These are phyloP conservation scores for Stagonosporopsis rhizophila DNA, from an alignment of 2,329 filamentous ascomycete genomes.

Conservation along the genomic window DNA sequence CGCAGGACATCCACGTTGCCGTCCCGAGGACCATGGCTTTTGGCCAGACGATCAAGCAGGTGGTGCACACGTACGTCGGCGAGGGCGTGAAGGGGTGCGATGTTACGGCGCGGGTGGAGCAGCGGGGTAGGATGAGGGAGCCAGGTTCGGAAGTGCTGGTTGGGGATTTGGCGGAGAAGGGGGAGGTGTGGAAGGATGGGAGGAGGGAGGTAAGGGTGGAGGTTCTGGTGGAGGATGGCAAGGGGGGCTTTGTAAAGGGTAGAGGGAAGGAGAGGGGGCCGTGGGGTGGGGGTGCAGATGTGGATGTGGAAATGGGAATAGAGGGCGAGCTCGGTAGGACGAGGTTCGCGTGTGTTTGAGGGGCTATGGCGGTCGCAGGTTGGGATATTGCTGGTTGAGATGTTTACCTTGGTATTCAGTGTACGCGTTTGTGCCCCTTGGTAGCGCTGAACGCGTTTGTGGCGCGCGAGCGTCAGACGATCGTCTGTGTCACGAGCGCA, in stretches of 20 bases:
- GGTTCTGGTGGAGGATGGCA: not conserved
- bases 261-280: not conserved
- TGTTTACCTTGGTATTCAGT: not conserved
- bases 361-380: not conserved
- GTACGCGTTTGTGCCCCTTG: not conserved
- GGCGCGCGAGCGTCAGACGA: conserved; percentile 3
- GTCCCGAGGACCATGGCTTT: not conserved
- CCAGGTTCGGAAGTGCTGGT: not conserved
- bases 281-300: not conserved
- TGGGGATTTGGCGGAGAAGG: not conserved
- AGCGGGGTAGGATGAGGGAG: conserved; percentile 2
- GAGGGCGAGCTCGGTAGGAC: conserved; percentile 2
- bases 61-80: not conserved
- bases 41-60: not conserved
- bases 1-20: not conserved
- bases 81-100: not conserved
- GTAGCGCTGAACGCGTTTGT: not conserved
- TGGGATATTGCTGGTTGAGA: not conserved
- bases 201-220: not conserved
- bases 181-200: not conserved
- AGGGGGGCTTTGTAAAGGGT: not conserved
- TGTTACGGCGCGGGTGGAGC: not conserved
- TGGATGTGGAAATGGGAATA: not conserved
- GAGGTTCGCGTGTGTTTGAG: not conserved
- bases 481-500: conserved; percentile 3